These are phyloP conservation scores for Dipodascus geniculatus DNA, from an alignment of 805 yeast species.

Conservation along the genomic window DNA sequence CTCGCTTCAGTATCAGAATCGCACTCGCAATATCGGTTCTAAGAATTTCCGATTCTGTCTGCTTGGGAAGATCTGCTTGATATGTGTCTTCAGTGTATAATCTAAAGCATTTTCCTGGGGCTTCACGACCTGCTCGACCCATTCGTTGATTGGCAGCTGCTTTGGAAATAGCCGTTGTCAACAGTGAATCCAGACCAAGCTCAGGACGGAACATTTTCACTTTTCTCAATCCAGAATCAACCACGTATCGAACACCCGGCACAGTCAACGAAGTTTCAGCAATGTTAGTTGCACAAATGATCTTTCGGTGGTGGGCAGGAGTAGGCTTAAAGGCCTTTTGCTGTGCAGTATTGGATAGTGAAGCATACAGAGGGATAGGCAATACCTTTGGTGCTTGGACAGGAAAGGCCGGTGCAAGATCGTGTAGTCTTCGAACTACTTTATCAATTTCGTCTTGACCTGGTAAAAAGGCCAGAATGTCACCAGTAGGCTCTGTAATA, in stretches of 20 bases:
- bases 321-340: conserved; percentile 62
- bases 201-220: conserved; percentile 93
- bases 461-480: conserved; percentile 81
- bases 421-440: conserved; percentile 49
- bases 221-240: conserved; percentile 87
- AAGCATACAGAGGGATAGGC: conserved; percentile 85
- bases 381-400: conserved; percentile 64
- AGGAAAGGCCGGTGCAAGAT: conserved; percentile 50
- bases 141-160: conserved; percentile 92
- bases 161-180: conserved; percentile 85
- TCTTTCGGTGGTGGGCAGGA: conserved; percentile 61
- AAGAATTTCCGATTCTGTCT: conserved; percentile 88
- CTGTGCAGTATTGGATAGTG: conserved; percentile 78
- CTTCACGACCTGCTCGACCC: conserved; percentile 99
- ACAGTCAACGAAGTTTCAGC: conserved; percentile 98
- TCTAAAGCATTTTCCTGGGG: conserved; percentile 79
- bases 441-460: conserved; percentile 98
- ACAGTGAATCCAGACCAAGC: conserved; percentile 79
- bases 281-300: conserved; percentile 85
- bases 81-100: conserved; percentile 69
- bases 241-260: conserved; percentile 84
- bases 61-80: conserved; percentile 41
- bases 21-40: conserved; percentile 81
- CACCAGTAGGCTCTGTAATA: conserved; percentile 72
- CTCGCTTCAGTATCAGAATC: conserved; percentile 66